phyloP scores from a whole-genome alignment of 2,329 filamentous ascomycete species.

The Fusarium tupiense region DNA sequence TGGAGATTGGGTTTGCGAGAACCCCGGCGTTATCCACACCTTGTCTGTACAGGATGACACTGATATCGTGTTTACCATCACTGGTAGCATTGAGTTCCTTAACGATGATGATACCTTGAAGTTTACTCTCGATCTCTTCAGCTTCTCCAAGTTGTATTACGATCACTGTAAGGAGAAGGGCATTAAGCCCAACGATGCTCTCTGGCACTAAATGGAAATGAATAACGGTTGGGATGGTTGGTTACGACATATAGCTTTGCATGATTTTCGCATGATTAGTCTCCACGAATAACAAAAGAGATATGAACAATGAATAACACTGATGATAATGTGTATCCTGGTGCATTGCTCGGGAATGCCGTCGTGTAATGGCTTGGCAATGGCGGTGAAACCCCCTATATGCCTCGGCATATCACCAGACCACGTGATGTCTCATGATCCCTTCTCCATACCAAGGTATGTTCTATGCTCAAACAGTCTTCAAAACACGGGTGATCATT shows the following conservation, averaged over 20 bases:
- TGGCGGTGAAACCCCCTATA: not conserved
- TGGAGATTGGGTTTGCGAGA: conserved; percentile 41
- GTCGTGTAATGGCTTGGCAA: not conserved
- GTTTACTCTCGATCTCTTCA: conserved; percentile 36
- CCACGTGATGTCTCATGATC: not conserved
- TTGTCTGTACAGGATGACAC: conserved; percentile 36
- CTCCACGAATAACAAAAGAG: not conserved
- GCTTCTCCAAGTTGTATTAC: conserved; percentile 36
- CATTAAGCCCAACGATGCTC: conserved; percentile 25
- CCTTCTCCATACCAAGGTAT: not conserved
- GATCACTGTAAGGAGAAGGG: conserved; percentile 29
- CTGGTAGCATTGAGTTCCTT: conserved; percentile 40
- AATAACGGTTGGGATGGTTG: not conserved
- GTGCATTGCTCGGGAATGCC: not conserved
- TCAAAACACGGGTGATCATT: conserved; percentile 1
- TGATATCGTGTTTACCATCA: conserved; percentile 40
- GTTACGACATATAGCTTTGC: not conserved
- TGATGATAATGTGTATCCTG: not conserved
- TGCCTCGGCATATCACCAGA: not conserved
- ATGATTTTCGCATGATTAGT: not conserved
- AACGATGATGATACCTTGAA: conserved; percentile 40
- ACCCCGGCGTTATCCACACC: conserved; percentile 40
- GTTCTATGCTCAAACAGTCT: not conserved
- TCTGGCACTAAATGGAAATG: conserved; percentile 22
- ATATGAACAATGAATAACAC: not conserved